Evolutionary conservation across 2,329 filamentous ascomycete species (phyloP), one percentile per base, ranked within the genome.

Genomic region (Trichoderma arundinaceum): DNA sequence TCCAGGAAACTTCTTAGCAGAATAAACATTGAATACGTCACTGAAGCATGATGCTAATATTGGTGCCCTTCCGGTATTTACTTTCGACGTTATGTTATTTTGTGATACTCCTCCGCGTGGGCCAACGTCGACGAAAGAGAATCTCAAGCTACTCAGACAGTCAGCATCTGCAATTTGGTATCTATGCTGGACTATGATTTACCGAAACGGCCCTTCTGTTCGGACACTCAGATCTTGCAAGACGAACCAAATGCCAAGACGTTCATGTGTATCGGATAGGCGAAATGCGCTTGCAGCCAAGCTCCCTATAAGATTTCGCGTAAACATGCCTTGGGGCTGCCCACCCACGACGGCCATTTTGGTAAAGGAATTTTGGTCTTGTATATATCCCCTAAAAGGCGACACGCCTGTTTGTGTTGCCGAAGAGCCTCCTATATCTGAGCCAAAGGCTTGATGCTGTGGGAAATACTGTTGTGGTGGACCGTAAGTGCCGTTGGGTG

Each of bases 1-100:
- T 46, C 95, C 95, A 0, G 95, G 95, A 77, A 99, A 99, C 74
- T 97, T 97, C 84, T 99, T 99, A 54, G 95, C 95, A 2, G 92
- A 96, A 79, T 90, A 98, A 35, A 99, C 95, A 62, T 92, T 92
- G 82, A 99, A 98, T 2, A 88, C 85, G 4, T 96, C 91, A 54
- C 92, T 96, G 78, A 94, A 98, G 72, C 88, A 90, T 8, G 89
- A 90, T 0, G 94, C 93, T 17, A 98, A 84, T 12, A 97, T 90
- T 0, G 92, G 92, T 0, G 92, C 91, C 68, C 88, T 89, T 64
- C 89, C 90, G 43, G 86, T 89, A 76, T 93, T 95, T 67, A 96
- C 81, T 3, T 72, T 74, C 17, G 81, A 73, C 5, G 77, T 74
- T 35, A 77, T 77, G 41, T 80, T 76, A n/a, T 76, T 74, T 43